Evolutionary conservation across 148 eudicot genomes (phyloP).

Genomic region (Persicaria maculosa): DNA sequence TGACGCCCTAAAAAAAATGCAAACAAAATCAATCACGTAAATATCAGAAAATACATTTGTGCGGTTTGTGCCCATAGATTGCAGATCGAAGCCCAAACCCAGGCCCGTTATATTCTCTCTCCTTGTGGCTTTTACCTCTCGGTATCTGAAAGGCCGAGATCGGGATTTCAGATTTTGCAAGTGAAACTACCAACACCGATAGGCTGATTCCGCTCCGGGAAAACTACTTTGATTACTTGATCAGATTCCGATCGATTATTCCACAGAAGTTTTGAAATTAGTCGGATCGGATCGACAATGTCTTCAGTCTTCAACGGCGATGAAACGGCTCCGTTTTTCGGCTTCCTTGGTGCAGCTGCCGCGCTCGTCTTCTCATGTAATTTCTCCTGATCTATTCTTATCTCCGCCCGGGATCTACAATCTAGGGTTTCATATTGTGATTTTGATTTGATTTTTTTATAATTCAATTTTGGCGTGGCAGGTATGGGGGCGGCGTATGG

Average conservation of each 20-base stretch:
- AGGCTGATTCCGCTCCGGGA: neutral
- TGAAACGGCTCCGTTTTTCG: constrained; percentile 16
- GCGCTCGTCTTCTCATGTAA: constrained; percentile 15
- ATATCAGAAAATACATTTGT: too few relatives aligned
- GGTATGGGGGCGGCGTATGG: constrained; percentile 18
- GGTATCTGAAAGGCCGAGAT: too few relatives aligned
- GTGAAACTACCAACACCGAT: too few relatives aligned
- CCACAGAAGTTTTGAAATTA: neutral
- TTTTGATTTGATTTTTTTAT: neutral
- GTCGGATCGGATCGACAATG: neutral
- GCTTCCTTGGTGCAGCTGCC: constrained; percentile 10
- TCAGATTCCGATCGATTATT: neutral
- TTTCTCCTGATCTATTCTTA: neutral
- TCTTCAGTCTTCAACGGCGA: constrained; percentile 12
- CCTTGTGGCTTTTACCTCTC: too few relatives aligned
- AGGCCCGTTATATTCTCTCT: too few relatives aligned
- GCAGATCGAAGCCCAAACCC: too few relatives aligned
- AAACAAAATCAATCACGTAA: too few relatives aligned
- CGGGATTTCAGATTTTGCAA: too few relatives aligned
- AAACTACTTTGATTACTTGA: neutral
- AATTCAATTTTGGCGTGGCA: neutral
- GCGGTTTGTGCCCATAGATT: too few relatives aligned
- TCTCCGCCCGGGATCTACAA: too few relatives aligned
- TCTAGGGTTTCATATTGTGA: too few relatives aligned
- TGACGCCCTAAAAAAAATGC: too few relatives aligned